These are phyloP conservation scores for Leccinellum rugosiceps DNA, from an alignment of 768 basidiomycete species.

Conservation along the genomic window DNA sequence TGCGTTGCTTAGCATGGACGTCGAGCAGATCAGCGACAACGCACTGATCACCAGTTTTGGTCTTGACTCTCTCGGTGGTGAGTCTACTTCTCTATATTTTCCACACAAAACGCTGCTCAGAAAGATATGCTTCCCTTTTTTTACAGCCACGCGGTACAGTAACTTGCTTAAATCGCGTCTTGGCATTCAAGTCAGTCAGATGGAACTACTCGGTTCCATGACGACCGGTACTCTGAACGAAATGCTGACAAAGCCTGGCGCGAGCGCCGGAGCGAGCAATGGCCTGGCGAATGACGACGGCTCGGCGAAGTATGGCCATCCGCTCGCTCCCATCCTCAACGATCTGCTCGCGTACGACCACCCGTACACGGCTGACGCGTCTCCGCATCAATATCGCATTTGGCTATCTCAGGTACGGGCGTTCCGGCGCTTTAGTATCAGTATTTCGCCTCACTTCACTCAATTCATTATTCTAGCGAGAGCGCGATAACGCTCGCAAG, in stretches of 20 bases:
- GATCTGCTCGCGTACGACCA: conserved; percentile 32
- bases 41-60: conserved; percentile 30
- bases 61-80: conserved; percentile 26
- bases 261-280: conserved; percentile 5
- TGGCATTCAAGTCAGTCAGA: conserved; percentile 25
- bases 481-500: conserved; percentile 29
- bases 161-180: conserved; percentile 28
- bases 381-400: conserved; percentile 27
- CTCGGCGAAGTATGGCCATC: conserved; percentile 26
- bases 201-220: conserved; percentile 24
- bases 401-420: conserved; percentile 31
- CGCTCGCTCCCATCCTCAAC: conserved; percentile 29
- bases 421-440: not conserved
- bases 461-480: conserved; percentile 12
- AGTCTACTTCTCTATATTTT: not conserved
- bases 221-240: conserved; percentile 25
- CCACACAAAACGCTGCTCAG: not conserved
- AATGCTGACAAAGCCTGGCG: conserved; percentile 19
- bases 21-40: conserved; percentile 28
- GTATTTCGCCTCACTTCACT: not conserved
- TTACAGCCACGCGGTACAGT: conserved; percentile 29
- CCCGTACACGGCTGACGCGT: conserved; percentile 29
- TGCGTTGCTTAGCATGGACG: conserved; percentile 22
- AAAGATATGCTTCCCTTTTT: not conserved
- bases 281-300: conserved; percentile 19